Evolutionary conservation across 208 protist genomes (phyloP).

Genomic region (Angomonas ambiguus): DNA sequence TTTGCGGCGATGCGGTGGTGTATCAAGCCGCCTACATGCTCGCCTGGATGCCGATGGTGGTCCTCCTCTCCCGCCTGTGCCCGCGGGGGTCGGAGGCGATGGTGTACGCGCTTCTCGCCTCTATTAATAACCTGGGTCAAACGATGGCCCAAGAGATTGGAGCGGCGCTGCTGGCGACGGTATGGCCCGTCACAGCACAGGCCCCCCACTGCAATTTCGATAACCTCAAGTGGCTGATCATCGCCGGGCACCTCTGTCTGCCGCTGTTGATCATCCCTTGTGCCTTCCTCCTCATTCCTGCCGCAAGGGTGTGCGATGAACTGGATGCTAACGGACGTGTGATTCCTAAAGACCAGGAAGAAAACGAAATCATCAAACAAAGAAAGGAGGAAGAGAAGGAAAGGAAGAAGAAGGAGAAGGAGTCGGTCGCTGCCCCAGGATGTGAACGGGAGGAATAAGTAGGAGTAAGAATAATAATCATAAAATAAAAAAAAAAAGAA

Average conservation of each 20-base stretch:
- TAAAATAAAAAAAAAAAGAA: not conserved
- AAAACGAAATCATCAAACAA: not conserved
- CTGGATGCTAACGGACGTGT: slow-evolving; percentile 16
- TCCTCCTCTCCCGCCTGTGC: slow-evolving; percentile 53
- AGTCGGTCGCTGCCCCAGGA: not conserved
- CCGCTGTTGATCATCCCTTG: slow-evolving; percentile 44
- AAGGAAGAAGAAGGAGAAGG: not conserved
- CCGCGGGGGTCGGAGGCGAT: slow-evolving; percentile 54
- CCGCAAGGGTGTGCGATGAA: slow-evolving; percentile 40
- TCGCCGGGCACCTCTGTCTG: slow-evolving; percentile 30
- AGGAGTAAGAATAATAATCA: not conserved
- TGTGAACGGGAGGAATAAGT: not conserved
- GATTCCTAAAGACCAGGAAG: slow-evolving; percentile 3
- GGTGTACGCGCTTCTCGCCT: slow-evolving; percentile 53
- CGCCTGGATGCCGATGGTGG: slow-evolving; percentile 43
- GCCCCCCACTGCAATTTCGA: slow-evolving; percentile 54
- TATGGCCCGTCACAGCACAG: slow-evolving; percentile 30
- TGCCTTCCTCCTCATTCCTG: slow-evolving; percentile 29
- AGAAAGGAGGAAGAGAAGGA: not conserved
- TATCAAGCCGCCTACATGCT: slow-evolving; percentile 40
- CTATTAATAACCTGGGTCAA: slow-evolving; percentile 37
- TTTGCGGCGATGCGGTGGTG: slow-evolving; percentile 58
- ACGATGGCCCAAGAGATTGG: slow-evolving; percentile 43
- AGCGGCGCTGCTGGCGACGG: slow-evolving; percentile 38
- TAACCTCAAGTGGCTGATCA: slow-evolving; percentile 33